Evolutionary conservation across 2,329 filamentous ascomycete genomes (phyloP), one percentile per base, ranked within the genome.

Genomic region (Aspergillus oerlinghausenensis): DNA sequence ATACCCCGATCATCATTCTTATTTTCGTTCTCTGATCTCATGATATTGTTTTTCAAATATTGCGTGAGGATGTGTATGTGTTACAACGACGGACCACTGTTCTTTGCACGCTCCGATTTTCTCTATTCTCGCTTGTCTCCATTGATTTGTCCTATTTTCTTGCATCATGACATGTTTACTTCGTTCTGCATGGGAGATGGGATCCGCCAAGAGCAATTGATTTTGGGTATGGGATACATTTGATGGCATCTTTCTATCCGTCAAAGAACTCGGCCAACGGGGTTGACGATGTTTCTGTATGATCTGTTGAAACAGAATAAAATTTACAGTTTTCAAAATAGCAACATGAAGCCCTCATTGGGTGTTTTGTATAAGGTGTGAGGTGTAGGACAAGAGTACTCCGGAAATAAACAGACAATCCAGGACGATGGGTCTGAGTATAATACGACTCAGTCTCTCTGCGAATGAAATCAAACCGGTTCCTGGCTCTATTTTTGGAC

Each of bases 121-220:
- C 49, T 51, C 19, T 50, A 49, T 52, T 32, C 42, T 50, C 35
- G 47, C 53, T 52, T 32, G 48, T 32, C 26, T 21, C 48, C 8
- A 50, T 49, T 25, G 50, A 47, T 52, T 45, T 56, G 26, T 43
- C 51, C 40, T 54, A 59, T 49, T 40, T 51, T 48, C 35, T 52
- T 53, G 50, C 58, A 58, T 60, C 38, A 49, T 50, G 43, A 49
- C 53, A 56, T 56, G 51, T 51, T 14, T 26, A 28, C 35, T 47
- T 23, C 10, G 9, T 47, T 47, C 23, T 47, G 43, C 43, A 47
- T 47, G n/a, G 43, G 25, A 26, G 25, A 26, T 26, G 25, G 25
- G 23, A 47, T 47, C 17, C 23, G 23, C 21, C 19, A 23, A 47
- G 43, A 47, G 11, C 14, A 17, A 26, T 26, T 47, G 43, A 23